Evolutionary conservation across 305 asterid species (phyloP), one percentile per base, ranked within the genome.

Genomic region (Rubia balearica): DNA sequence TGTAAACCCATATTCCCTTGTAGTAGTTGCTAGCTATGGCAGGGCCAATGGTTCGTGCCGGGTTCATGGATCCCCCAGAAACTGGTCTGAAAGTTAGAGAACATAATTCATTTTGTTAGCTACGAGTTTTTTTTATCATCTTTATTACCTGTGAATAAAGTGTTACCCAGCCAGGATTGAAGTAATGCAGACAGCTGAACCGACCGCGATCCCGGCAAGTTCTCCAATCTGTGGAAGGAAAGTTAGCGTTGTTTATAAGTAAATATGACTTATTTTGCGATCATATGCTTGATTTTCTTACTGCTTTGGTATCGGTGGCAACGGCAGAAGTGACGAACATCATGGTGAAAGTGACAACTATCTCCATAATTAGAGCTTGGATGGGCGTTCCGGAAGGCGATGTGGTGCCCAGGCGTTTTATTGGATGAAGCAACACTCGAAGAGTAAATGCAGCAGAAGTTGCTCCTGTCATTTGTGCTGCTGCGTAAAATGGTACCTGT

Each of bases 121-220:
- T 0, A 19, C 51, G 3, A 8, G 68, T 41, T 30, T 10, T 12
- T 6, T 24, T 7, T 0, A 7, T 27, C 41, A 59, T 8, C 42
- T 6, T 53, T 53, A 49, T 53, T 7, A 53, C 24, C 59, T 1
- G 10, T 16, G 21, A 51, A 1, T 17, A 10, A 49, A 49, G 8
- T 2, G 53, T 48, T 69, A 90, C 98, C 98, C 96, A 8, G 88
- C 96, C 67, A 92, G 76, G 70, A 92, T 83, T 51, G 98, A 92
- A 72, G 91, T 82, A 80, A 92, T 92, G 87, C 98, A 92, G 30
- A 92, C 96, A 2, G 98, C 94, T 1, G 96, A 90, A 11, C 98
- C 98, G 0, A 90, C 96, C n/a, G 98, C 96, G 9, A 92, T 79
- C n/a, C 96, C 96, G 5, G 90, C 98, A 41, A 92, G 92, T 85